Evolutionary conservation across 768 basidiomycete genomes (phyloP).

Genomic region (Russula abietina): DNA sequence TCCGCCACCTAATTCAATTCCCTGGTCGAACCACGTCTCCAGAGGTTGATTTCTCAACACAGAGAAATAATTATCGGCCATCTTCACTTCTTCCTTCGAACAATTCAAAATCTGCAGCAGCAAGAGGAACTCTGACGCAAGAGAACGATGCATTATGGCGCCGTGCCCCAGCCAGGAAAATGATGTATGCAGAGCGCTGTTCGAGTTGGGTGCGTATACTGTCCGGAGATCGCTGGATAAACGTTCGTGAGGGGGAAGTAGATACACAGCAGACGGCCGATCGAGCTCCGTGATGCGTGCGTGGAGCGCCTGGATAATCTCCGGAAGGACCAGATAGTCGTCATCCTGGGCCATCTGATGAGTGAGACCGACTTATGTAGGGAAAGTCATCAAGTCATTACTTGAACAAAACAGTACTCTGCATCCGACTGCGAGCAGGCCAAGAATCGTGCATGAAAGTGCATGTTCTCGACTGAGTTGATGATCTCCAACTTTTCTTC

Average conservation of each 20-base stretch:
- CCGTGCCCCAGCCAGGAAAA: constrained; percentile 69
- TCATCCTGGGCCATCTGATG: constrained; percentile 47
- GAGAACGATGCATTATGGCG: constrained; percentile 43
- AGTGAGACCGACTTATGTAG: background rate
- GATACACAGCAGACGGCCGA: constrained; percentile 37
- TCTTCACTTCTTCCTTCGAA: constrained; percentile 46
- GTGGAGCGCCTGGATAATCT: constrained; percentile 49
- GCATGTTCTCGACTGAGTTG: constrained; percentile 52
- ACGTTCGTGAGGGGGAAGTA: constrained; percentile 58
- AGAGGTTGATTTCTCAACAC: constrained; percentile 50
- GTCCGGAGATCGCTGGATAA: constrained; percentile 48
- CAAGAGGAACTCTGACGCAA: constrained; percentile 43
- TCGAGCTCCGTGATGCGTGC: constrained; percentile 31
- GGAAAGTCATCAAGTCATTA: constrained; percentile 30
- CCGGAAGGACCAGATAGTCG: constrained; percentile 56
- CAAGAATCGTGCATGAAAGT: constrained; percentile 57
- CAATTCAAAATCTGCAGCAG: constrained; percentile 42
- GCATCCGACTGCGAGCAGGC: constrained; percentile 49
- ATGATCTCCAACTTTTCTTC: constrained; percentile 42
- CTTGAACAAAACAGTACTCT: constrained; percentile 59
- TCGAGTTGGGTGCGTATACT: constrained; percentile 29
- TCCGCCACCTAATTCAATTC: constrained; percentile 52
- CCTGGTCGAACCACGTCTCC: constrained; percentile 60
- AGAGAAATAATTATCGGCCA: constrained; percentile 69
- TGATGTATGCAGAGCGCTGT: constrained; percentile 41